phyloP scores from a whole-genome alignment of 345 rosid genomes.

The Reutealis trisperma region DNA sequence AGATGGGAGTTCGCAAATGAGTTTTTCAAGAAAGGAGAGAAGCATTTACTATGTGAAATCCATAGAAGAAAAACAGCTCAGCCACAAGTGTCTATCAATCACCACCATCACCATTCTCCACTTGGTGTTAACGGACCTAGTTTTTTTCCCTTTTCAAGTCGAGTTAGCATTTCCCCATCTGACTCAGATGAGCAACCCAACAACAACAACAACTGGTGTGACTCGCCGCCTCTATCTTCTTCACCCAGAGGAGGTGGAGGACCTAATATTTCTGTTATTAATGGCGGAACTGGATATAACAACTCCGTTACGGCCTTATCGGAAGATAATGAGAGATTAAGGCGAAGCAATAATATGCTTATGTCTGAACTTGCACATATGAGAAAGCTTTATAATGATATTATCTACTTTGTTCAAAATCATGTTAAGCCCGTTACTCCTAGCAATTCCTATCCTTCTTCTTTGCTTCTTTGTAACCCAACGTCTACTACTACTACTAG shows the following conservation, averaged over 20 bases:
- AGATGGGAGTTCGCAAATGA: conserved; percentile 98
- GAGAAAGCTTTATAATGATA: conserved; percentile 90
- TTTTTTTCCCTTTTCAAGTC: conserved; percentile 58
- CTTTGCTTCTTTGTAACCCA: conserved; percentile 44
- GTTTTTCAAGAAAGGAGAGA: conserved; percentile 88
- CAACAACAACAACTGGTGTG: conserved; percentile 47
- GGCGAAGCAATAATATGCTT: conserved; percentile 73
- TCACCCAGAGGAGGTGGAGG: conserved; percentile 40
- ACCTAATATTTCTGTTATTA: conserved; percentile 16
- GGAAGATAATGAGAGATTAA: conserved; percentile 79
- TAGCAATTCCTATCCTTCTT: conserved; percentile 53
- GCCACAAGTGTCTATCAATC: conserved; percentile 51
- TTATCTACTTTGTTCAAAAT: conserved; percentile 87
- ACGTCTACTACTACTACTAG: conserved; percentile 10
- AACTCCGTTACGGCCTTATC: conserved; percentile 61
- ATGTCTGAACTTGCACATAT: conserved; percentile 86
- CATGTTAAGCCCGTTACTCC: conserved; percentile 86
- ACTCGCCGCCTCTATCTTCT: conserved; percentile 51
- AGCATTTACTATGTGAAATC: conserved; percentile 92
- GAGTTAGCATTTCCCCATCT: conserved; percentile 55
- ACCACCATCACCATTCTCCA: conserved; percentile 49
- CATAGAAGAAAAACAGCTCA: conserved; percentile 85
- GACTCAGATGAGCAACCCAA: conserved; percentile 51
- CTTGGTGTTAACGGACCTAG: conserved; percentile 37
- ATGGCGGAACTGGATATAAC: conserved; percentile 17